Evolutionary conservation across 495 filamentous ascomycete genomes (phyloP), one percentile per base, ranked within the genome.

Genomic region (Penicillium bialowiezense): DNA sequence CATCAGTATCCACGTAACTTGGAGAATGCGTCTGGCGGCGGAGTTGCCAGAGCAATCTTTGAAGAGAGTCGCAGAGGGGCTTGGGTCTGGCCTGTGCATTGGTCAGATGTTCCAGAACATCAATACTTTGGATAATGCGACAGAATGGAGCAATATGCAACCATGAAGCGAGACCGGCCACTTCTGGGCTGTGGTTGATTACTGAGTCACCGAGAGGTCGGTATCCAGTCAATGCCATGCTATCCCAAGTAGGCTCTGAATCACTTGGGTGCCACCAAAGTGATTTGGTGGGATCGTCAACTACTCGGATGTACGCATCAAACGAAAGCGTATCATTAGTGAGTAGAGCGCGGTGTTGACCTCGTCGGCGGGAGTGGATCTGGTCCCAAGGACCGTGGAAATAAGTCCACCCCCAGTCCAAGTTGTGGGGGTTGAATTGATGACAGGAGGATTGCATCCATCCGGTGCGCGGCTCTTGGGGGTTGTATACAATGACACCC

Each of bases 231-330:
- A 80, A 72, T 7, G 72, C 68, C 78, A 78, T 73, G 54, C 89
- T 64, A 79, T 98, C 57, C 89, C 92, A 55, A 84, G 91, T 72
- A 74, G 83, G 53, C 65, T 83, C 62, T 66, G 86, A 62, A 75
- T 91, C 58, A 46, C 77, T 67, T 58, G 69, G 62, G 54, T 85
- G 79, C 68, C 80, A 82, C 82, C 83, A 86, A n/a, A 86, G 67
- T 23, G 75, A 79, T 7, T 70, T 64, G 2, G 84, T 86, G 9
- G 80, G 76, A 51, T 87, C 84, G 14, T 85, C 64, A 26, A 86
- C 60, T 20, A 83, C 72, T 12, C 82, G 78, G 52, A 87, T 81
- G 55, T 86, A 85, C 0, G 79, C 79, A 32, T 78, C 78, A 44
- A 87, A 85, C 2, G 80, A 73, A 26, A 87, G 72, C 2, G 78